Conservation (phyloP, 768 basidiomycete species). For the Agaricus sinodeliciosus region DNA sequence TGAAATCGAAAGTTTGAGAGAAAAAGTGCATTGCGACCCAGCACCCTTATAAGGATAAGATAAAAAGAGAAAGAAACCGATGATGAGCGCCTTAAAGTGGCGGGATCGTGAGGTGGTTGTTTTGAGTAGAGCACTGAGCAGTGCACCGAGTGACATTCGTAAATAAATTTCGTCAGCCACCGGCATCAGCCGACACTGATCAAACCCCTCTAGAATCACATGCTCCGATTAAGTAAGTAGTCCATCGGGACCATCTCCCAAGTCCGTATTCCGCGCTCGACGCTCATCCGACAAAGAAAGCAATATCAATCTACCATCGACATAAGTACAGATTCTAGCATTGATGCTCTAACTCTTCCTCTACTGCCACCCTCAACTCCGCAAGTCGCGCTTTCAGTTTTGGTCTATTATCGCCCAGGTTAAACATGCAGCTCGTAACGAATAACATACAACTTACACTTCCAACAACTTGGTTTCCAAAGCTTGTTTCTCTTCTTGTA, state of each 20-base stretch:
- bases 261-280: background rate
- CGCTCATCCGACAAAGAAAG: background rate
- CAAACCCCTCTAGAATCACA: conserved; percentile 1
- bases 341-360: conserved; percentile 6
- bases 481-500: conserved; percentile 92
- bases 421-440: background rate
- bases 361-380: conserved; percentile 44
- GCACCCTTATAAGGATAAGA: conserved; percentile 5
- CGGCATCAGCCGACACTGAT: conserved; percentile 5
- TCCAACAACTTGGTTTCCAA: conserved; percentile 82
- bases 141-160: conserved; percentile 3
- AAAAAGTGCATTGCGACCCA: conserved; percentile 71
- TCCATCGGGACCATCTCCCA: background rate
- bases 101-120: background rate
- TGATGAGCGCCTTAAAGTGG: background rate
- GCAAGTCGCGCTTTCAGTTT: conserved; percentile 74
- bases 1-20: conserved; percentile 77
- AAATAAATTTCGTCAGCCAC: conserved; percentile 3
- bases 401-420: conserved; percentile 40
- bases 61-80: conserved; percentile 7
- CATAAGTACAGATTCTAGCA: background rate
- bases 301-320: too few relatives aligned
- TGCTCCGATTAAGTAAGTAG: background rate
- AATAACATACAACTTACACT: conserved; percentile 49
- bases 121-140: background rate